phyloP scores from a whole-genome alignment of 2,329 filamentous ascomycete genomes.

The Arachnomyces sp. region DNA sequence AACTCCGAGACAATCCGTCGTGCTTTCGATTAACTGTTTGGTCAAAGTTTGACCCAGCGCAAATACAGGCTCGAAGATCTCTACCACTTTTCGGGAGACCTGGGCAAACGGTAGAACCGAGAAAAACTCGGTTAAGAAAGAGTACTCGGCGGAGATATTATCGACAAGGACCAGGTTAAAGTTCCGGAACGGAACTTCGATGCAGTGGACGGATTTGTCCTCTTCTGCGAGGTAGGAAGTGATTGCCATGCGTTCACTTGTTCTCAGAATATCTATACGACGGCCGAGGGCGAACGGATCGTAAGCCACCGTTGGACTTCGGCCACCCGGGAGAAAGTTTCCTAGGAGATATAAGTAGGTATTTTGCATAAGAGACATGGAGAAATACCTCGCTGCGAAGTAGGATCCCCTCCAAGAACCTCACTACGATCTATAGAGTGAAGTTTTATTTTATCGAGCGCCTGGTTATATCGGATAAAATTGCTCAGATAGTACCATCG shows the following conservation, averaged over 20 bases:
- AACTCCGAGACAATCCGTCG: slow-evolving; percentile 76
- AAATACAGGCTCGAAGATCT: slow-evolving; percentile 86
- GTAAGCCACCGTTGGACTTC: slow-evolving; percentile 43
- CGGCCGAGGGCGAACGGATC: slow-evolving; percentile 86
- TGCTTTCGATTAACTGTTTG: slow-evolving; percentile 64
- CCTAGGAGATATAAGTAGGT: slow-evolving; percentile 17
- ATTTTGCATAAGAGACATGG: slow-evolving; percentile 2
- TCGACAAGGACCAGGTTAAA: slow-evolving; percentile 92
- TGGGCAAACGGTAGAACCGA: slow-evolving; percentile 64
- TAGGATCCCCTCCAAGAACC: slow-evolving; percentile 70
- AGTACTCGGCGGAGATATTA: slow-evolving; percentile 90
- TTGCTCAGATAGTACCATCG: slow-evolving; percentile 94
- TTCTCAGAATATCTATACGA: slow-evolving; percentile 71
- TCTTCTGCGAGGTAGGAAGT: slow-evolving; percentile 88
- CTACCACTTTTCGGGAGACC: slow-evolving; percentile 73
- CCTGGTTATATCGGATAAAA: slow-evolving; percentile 77
- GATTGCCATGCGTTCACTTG: slow-evolving; percentile 63
- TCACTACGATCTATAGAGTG: slow-evolving; percentile 77
- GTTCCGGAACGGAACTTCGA: slow-evolving; percentile 85
- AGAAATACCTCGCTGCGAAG: slow-evolving; percentile 46
- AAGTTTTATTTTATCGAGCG: slow-evolving; percentile 75
- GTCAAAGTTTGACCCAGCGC: slow-evolving; percentile 70
- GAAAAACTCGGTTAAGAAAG: slow-evolving; percentile 87
- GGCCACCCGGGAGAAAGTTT: slow-evolving; percentile 31
- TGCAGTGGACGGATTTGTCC: slow-evolving; percentile 72